These are phyloP conservation scores for Skeletonema tropicum DNA, from an alignment of 108 stramenopile species.

Conservation along the genomic window DNA sequence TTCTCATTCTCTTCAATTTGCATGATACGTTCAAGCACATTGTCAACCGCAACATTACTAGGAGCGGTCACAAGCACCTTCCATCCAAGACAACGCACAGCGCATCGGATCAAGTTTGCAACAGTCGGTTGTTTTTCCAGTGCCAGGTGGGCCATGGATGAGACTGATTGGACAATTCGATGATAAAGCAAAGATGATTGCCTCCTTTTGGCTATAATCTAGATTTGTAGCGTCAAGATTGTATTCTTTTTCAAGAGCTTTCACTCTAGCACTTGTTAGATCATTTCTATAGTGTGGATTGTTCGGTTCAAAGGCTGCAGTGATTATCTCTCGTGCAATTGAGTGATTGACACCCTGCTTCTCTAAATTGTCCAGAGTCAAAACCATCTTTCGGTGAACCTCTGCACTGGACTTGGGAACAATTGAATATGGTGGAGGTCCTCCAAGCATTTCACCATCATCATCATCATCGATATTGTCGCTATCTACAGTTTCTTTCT, in stretches of 20 bases:
- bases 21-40: conserved; percentile 90
- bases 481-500: conserved; percentile 17
- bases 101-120: conserved; percentile 89
- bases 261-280: conserved; percentile 17
- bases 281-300: conserved; percentile 10
- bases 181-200: conserved; percentile 73
- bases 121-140: conserved; percentile 87
- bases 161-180: conserved; percentile 58
- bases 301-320: conserved; percentile 58
- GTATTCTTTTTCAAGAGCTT: conserved; percentile 29
- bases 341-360: conserved; percentile 66
- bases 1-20: conserved; percentile 26
- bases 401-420: conserved; percentile 75
- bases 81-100: conserved; percentile 64
- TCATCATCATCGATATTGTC: conserved; percentile 50
- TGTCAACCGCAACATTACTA: conserved; percentile 99
- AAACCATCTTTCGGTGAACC: conserved; percentile 73
- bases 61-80: conserved; percentile 95
- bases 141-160: conserved; percentile 90
- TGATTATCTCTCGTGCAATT: conserved; percentile 67
- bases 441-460: conserved; percentile 42
- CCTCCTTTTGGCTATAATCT: conserved; percentile 79
- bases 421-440: conserved; percentile 60
- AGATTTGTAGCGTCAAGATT: conserved; percentile 45
- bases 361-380: conserved; percentile 69